Conservation (phyloP, 2,329 filamentous ascomycete genomes). For the Xylariaceae sp. region DNA sequence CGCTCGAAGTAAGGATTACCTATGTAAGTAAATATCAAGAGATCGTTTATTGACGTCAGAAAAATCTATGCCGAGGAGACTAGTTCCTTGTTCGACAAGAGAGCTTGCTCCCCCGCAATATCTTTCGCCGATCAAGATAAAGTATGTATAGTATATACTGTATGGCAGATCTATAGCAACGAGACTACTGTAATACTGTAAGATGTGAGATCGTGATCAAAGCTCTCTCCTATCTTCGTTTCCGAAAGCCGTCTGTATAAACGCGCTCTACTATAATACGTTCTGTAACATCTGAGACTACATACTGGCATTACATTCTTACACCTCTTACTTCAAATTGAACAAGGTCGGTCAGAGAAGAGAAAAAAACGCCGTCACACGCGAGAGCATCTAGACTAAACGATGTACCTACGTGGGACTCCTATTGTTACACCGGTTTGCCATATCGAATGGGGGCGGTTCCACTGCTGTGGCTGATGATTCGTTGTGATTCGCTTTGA, state of each 20-base stretch:
- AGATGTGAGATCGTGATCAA: conserved; percentile 15
- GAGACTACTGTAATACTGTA: conserved; percentile 9
- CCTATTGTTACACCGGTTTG: conserved; percentile 15
- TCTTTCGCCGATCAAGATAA: conserved; percentile 18
- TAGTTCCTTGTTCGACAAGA: too few relatives aligned
- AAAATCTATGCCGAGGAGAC: conserved; percentile 11
- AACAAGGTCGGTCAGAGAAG: conserved; percentile 11
- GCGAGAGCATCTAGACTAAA: too few relatives aligned
- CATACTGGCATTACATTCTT: too few relatives aligned
- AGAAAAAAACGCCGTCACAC: conserved; percentile 21
- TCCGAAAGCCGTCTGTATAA: not conserved
- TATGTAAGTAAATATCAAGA: too few relatives aligned
- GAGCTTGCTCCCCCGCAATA: conserved; percentile 19
- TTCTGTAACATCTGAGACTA: too few relatives aligned
- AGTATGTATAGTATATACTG: too few relatives aligned
- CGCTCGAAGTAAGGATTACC: too few relatives aligned
- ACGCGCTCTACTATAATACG: not conserved
- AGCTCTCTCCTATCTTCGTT: conserved; percentile 15
- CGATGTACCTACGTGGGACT: conserved; percentile 1
- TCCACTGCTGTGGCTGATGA: conserved; percentile 7
- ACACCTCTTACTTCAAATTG: not conserved
- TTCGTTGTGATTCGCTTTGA: not conserved
- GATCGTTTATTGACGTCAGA: conserved; percentile 21
- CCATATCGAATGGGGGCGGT: not conserved
- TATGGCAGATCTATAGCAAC: too few relatives aligned